These are phyloP conservation scores for Babesia ovata DNA, from an alignment of 169 alveolate species.

Conservation along the genomic window DNA sequence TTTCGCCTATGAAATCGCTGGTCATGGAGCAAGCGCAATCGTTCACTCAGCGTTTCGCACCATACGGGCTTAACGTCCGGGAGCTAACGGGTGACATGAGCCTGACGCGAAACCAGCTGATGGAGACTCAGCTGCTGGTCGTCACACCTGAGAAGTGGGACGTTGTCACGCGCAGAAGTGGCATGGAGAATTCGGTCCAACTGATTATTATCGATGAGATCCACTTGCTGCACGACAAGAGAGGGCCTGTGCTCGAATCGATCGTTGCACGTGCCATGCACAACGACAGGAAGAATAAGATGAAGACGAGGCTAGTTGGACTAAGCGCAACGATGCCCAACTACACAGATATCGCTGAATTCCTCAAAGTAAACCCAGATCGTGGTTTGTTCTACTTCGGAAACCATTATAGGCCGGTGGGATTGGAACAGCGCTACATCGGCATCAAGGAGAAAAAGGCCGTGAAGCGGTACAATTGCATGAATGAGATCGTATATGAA, in stretches of 20 bases:
- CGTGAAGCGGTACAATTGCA: constrained; percentile 90
- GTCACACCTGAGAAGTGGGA: constrained; percentile 99
- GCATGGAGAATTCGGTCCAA: constrained; percentile 90
- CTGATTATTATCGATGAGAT: constrained; percentile 99
- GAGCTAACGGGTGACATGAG: constrained; percentile 97
- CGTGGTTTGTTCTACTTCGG: constrained; percentile 96
- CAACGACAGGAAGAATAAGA: constrained; percentile 51
- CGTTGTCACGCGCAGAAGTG: constrained; percentile 97
- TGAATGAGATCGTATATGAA: constrained; percentile 95
- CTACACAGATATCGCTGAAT: constrained; percentile 97
- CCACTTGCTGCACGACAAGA: constrained; percentile 97
- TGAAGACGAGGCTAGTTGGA: constrained; percentile 88
- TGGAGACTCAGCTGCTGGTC: constrained; percentile 96
- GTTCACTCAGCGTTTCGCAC: constrained; percentile 74
- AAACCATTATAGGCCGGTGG: constrained; percentile 97
- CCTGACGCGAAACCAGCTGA: constrained; percentile 93
- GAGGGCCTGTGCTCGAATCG: constrained; percentile 99
- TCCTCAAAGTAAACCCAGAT: constrained; percentile 90
- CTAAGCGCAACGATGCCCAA: constrained; percentile 99
- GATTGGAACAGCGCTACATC: constrained; percentile 92
- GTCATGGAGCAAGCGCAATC: constrained; percentile 93
- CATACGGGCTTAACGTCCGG: constrained; percentile 88
- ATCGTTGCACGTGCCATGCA: constrained; percentile 96
- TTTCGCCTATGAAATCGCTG: constrained; percentile 99
- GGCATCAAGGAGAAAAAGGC: constrained; percentile 99